Conservation (phyloP, 768 basidiomycete species). For the Suillus tomentosus region DNA sequence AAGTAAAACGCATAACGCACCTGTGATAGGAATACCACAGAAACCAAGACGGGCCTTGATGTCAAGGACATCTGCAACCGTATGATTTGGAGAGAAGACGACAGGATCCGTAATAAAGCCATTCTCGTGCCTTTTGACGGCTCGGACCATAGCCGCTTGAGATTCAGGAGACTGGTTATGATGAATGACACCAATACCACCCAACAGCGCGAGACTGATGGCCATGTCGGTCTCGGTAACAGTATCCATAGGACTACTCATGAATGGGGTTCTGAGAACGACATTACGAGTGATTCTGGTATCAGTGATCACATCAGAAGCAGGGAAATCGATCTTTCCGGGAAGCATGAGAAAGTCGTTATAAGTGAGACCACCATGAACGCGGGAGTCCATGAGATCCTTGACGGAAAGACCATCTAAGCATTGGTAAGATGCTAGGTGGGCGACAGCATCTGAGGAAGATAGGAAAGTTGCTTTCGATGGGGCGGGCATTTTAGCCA, state of each 20-base stretch:
- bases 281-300: slow-evolving; percentile 90
- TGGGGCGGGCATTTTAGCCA: slow-evolving; percentile 38
- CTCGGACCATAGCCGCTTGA: slow-evolving; percentile 96
- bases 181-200: slow-evolving; percentile 97
- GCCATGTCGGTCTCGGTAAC: slow-evolving; percentile 97
- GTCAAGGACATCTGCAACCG: slow-evolving; percentile 87
- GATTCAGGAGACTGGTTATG: slow-evolving; percentile 85
- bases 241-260: slow-evolving; percentile 99
- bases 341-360: slow-evolving; percentile 96
- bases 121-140: slow-evolving; percentile 98
- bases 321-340: slow-evolving; percentile 93
- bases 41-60: slow-evolving; percentile 93
- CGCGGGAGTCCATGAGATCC: slow-evolving; percentile 85
- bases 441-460: slow-evolving; percentile 70
- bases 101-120: slow-evolving; percentile 97
- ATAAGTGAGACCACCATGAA: slow-evolving; percentile 94
- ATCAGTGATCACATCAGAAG: slow-evolving; percentile 78
- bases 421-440: slow-evolving; percentile 69
- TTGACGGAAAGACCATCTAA: slow-evolving; percentile 81
- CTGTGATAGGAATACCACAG: slow-evolving; percentile 96
- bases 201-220: slow-evolving; percentile 90
- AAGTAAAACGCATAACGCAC: slow-evolving; percentile 50
- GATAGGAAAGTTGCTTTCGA: slow-evolving; percentile 51
- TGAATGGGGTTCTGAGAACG: slow-evolving; percentile 89
- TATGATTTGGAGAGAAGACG: slow-evolving; percentile 75